Percentiles rank a stretch among this genome's conserved stretches.
Evolutionary conservation across 768 basidiomycete species (phyloP).

Genomic region (Kwoniella newhampshirensis): DNA sequence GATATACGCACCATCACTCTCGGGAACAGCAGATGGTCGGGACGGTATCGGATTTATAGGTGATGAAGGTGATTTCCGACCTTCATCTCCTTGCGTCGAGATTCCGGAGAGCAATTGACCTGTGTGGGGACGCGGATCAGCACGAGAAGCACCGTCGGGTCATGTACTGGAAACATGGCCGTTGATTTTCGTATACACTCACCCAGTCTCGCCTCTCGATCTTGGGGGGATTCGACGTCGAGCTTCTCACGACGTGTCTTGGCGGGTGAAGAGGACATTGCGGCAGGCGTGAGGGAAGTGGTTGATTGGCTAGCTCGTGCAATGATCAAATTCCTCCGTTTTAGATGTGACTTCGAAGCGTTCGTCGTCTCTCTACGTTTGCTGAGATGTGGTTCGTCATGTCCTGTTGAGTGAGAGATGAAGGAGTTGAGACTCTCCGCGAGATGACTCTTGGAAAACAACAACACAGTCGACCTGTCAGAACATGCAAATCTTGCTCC

Average conservation of each 20-base stretch:
- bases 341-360: too few species aligned
- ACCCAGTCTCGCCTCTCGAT: slow-evolving; percentile 34
- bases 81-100: slow-evolving; percentile 5
- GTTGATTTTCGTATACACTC: too few species aligned
- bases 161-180: too few species aligned
- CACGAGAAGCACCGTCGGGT: too few species aligned
- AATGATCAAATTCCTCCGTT: too few species aligned
- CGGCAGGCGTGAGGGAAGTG: not conserved
- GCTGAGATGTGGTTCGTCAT: too few species aligned
- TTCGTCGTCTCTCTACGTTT: too few species aligned
- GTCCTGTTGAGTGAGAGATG: too few species aligned
- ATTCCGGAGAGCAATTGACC: slow-evolving; percentile 11
- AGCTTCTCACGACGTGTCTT: slow-evolving; percentile 20
- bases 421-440: too few species aligned
- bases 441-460: too few species aligned
- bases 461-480: not conserved
- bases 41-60: slow-evolving; percentile 5
- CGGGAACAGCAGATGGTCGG: slow-evolving; percentile 11
- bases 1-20: slow-evolving; percentile 37
- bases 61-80: not conserved
- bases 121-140: not conserved
- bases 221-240: slow-evolving; percentile 33
- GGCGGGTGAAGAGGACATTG: not conserved
- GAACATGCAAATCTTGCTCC: slow-evolving; percentile 2
- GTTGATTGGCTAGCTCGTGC: too few species aligned